Evolutionary conservation across 2,329 filamentous ascomycete species (phyloP).

Genomic region (Penicillium sp.): DNA sequence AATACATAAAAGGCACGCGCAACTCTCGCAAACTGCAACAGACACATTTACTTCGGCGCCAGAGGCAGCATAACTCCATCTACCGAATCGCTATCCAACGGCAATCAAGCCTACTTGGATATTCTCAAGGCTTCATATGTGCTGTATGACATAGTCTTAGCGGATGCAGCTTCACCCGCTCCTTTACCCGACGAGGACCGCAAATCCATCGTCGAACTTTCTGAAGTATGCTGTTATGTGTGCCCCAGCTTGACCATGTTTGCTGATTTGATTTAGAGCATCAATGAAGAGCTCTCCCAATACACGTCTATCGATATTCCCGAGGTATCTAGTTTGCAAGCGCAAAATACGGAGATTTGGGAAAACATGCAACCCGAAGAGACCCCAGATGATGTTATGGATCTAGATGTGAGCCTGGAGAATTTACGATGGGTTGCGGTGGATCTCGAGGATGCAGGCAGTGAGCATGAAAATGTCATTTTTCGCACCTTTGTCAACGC

Average conservation of each 20-base stretch:
- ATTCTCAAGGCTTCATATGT: constrained; percentile 36
- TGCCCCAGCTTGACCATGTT: neutral
- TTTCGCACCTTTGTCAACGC: constrained; percentile 37
- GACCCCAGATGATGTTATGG: constrained; percentile 11
- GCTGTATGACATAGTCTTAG: constrained; percentile 34
- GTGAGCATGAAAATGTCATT: constrained; percentile 34
- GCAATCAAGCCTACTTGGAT: constrained; percentile 35
- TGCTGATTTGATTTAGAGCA: constrained; percentile 17
- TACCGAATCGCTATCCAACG: constrained; percentile 19
- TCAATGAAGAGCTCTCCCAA: constrained; percentile 31
- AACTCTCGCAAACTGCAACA: constrained; percentile 26
- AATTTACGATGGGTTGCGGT: constrained; percentile 29
- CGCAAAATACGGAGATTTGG: constrained; percentile 32
- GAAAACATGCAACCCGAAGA: constrained; percentile 35
- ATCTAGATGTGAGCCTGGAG: constrained; percentile 20
- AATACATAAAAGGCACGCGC: constrained; percentile 22
- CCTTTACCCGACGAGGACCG: constrained; percentile 31
- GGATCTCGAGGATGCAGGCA: constrained; percentile 24
- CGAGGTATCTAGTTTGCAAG: constrained; percentile 20
- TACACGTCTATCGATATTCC: constrained; percentile 30
- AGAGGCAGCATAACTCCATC: constrained; percentile 29
- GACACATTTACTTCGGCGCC: constrained; percentile 17
- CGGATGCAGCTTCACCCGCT: constrained; percentile 20
- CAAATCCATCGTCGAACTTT: constrained; percentile 33
- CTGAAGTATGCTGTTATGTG: constrained; percentile 25